Evolutionary conservation across 176 grass and related monocot species (phyloP).

Genomic region (Oryza longistaminata): DNA sequence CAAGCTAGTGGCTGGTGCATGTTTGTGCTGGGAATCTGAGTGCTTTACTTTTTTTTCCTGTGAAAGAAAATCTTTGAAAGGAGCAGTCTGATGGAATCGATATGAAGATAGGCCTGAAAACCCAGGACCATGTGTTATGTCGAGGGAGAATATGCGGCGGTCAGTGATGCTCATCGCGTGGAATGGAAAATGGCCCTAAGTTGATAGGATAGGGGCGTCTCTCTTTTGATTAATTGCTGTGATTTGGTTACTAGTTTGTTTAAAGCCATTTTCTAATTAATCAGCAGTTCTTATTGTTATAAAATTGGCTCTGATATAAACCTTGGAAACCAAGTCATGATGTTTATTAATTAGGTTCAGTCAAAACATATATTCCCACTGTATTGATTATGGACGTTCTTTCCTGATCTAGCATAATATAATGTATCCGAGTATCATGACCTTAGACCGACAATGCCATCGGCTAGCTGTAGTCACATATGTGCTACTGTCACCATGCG

Average conservation of each 20-base stretch:
- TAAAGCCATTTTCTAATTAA: neutral
- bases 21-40: slow-evolving; percentile 2
- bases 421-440: no score
- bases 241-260: slow-evolving; percentile 8
- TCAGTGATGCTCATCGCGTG: neutral
- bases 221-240: slow-evolving; percentile 7
- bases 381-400: no score
- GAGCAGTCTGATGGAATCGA: neutral
- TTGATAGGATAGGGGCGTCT: neutral
- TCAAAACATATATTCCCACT: no score
- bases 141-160: neutral
- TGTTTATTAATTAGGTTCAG: no score
- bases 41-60: neutral
- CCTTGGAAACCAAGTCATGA: no score
- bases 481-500: no score
- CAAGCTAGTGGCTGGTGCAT: slow-evolving; percentile 9
- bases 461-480: no score
- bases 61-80: slow-evolving; percentile 5
- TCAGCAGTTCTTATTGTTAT: no score
- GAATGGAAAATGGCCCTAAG: neutral
- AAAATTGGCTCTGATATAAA: no score
- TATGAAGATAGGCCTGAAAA: neutral
- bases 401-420: no score
- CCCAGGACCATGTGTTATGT: neutral
- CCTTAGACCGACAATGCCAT: no score